These are phyloP conservation scores for Scheffersomyces lignosus DNA, from an alignment of 805 yeast genomes.

Conservation along the genomic window DNA sequence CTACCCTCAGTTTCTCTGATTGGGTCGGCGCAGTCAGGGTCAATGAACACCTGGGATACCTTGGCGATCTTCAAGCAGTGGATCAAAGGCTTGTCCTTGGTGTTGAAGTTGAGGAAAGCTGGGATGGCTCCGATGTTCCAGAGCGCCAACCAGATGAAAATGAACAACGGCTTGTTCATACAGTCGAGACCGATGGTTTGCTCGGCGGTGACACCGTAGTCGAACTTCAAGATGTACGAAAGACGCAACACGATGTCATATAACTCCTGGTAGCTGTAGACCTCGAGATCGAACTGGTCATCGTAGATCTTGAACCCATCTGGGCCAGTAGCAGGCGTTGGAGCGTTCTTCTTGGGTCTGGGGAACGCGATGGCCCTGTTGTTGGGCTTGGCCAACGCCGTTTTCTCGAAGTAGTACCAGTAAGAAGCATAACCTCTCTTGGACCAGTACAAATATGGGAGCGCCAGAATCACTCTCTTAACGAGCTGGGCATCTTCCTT, in stretches of 20 bases:
- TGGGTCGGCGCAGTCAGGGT: slow-evolving; percentile 60
- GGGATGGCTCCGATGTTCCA: slow-evolving; percentile 94
- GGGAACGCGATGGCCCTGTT: slow-evolving; percentile 65
- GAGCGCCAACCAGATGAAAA: slow-evolving; percentile 77
- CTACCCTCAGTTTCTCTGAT: slow-evolving; percentile 49
- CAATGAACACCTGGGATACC: slow-evolving; percentile 66
- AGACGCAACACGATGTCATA: slow-evolving; percentile 65
- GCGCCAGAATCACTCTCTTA: slow-evolving; percentile 43
- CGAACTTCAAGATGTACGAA: slow-evolving; percentile 61
- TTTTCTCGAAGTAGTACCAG: slow-evolving; percentile 69
- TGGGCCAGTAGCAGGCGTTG: slow-evolving; percentile 20
- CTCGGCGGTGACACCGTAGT: slow-evolving; percentile 63
- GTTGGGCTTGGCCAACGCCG: slow-evolving; percentile 51
- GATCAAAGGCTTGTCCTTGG: slow-evolving; percentile 67
- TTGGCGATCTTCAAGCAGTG: slow-evolving; percentile 79
- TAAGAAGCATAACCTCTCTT: slow-evolving; percentile 50
- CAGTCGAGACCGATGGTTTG: slow-evolving; percentile 74
- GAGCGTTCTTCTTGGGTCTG: slow-evolving; percentile 38
- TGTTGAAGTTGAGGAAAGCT: slow-evolving; percentile 81
- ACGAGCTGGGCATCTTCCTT: slow-evolving; percentile 55
- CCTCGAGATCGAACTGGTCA: slow-evolving; percentile 59
- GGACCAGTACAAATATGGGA: slow-evolving; percentile 40
- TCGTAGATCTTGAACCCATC: slow-evolving; percentile 46
- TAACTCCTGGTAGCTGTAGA: slow-evolving; percentile 66
- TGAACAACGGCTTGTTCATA: slow-evolving; percentile 80